Evolutionary conservation across 371 early-diverging fungal genomes (phyloP).

Genomic region (Rhizopus delemar): DNA sequence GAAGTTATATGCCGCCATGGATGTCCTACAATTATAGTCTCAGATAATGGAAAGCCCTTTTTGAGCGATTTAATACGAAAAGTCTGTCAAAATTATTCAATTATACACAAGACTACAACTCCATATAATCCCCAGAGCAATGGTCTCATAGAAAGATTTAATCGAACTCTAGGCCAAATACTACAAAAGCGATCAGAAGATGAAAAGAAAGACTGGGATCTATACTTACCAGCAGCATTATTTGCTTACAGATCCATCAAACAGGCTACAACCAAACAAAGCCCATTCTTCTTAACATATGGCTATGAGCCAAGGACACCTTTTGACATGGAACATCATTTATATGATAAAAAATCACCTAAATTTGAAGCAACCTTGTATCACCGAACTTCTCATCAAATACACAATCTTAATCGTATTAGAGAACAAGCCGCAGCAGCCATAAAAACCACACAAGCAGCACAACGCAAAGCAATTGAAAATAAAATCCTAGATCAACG

Average conservation of each 20-base stretch:
- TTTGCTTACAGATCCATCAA: not conserved
- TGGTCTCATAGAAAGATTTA: slow-evolving; percentile 14
- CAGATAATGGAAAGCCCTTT: slow-evolving; percentile 16
- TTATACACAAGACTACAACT: slow-evolving; percentile 1
- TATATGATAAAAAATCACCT: too few species aligned
- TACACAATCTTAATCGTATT: too few species aligned
- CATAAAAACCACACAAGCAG: too few species aligned
- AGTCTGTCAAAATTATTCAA: slow-evolving; percentile 1
- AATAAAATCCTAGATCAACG: too few species aligned
- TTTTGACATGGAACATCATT: too few species aligned
- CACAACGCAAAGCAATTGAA: too few species aligned
- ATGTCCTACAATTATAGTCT: not conserved
- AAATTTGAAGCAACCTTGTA: too few species aligned
- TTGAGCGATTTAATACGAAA: not conserved
- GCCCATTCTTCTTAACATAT: too few species aligned
- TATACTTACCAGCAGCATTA: not conserved
- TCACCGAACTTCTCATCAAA: too few species aligned
- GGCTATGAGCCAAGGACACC: too few species aligned
- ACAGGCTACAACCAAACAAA: too few species aligned
- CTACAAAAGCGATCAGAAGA: not conserved
- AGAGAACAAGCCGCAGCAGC: too few species aligned
- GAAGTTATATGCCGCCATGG: slow-evolving; percentile 10
- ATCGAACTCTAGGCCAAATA: slow-evolving; percentile 7
- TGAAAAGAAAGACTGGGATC: slow-evolving; percentile 4
- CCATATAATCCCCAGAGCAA: slow-evolving; percentile 5